Evolutionary conservation across 306 rosid genomes (phyloP).

Genomic region (cucumber (Cucumis sativus)): Cucumber_9930_V3 NC_026660.2:18801001-18801500

Average conservation of each 20-base stretch:
- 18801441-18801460: neutral
- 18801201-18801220: neutral
- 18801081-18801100: neutral
- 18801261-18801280: neutral
- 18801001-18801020: neutral
- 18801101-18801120: neutral
- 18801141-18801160: too few species aligned
- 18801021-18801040: neutral
- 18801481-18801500: constrained; percentile 65
- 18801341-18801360: neutral
- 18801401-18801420: neutral
- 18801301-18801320: neutral
- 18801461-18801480: constrained; percentile 9
- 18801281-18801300: neutral
- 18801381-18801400: neutral
- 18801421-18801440: constrained; percentile 1
- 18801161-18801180: too few species aligned
- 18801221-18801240: neutral
- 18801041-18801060: neutral
- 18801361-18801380: neutral
- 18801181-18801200: too few species aligned
- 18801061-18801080: neutral
- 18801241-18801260: neutral
- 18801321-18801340: neutral
- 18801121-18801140: neutral